A percentile compares a stretch with the other conserved stretches of the same genome.
phyloP scores from a whole-genome alignment of 2,329 filamentous ascomycete species.

The Incumbomyces delicatus region DNA sequence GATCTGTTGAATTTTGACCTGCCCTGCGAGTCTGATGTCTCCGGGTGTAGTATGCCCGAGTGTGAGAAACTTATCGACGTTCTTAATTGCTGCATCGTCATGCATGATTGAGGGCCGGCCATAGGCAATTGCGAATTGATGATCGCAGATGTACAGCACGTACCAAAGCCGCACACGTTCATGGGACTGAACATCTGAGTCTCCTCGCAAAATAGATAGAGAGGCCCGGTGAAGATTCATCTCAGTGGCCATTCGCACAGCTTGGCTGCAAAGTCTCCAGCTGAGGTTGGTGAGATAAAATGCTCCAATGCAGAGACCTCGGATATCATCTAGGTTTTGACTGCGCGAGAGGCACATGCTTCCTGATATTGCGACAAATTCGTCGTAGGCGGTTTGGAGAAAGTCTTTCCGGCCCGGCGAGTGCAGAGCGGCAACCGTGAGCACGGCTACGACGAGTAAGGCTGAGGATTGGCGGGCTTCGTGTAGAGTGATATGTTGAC shows the following conservation, averaged over 20 bases:
- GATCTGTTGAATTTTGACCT: conserved; percentile 49
- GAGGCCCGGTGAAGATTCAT: conserved; percentile 46
- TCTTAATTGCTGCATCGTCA: conserved; percentile 47
- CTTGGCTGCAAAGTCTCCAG: conserved; percentile 51
- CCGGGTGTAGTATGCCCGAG: conserved; percentile 41
- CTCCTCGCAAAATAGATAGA: conserved; percentile 38
- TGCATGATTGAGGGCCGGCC: conserved; percentile 49
- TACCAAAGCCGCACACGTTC: conserved; percentile 53
- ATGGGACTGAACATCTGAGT: conserved; percentile 33
- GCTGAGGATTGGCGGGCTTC: conserved; percentile 45
- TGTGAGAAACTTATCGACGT: conserved; percentile 46
- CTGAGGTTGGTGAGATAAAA: conserved; percentile 54
- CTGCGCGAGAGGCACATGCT: conserved; percentile 48
- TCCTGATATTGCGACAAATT: conserved; percentile 47
- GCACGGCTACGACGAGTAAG: conserved; percentile 43
- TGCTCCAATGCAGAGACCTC: conserved; percentile 49
- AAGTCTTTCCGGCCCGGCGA: conserved; percentile 43
- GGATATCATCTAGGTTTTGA: conserved; percentile 47
- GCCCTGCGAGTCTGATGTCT: conserved; percentile 47
- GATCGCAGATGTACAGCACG: conserved; percentile 53
- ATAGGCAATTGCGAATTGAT: conserved; percentile 54
- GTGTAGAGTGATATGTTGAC: conserved; percentile 40
- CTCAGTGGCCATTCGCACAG: conserved; percentile 48
- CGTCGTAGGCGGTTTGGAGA: conserved; percentile 45
- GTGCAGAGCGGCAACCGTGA: conserved; percentile 49